Percentiles rank a stretch among this genome's conserved stretches.
phyloP scores from a whole-genome alignment of 441 rosid species.

The Erodium trifolium region DNA sequence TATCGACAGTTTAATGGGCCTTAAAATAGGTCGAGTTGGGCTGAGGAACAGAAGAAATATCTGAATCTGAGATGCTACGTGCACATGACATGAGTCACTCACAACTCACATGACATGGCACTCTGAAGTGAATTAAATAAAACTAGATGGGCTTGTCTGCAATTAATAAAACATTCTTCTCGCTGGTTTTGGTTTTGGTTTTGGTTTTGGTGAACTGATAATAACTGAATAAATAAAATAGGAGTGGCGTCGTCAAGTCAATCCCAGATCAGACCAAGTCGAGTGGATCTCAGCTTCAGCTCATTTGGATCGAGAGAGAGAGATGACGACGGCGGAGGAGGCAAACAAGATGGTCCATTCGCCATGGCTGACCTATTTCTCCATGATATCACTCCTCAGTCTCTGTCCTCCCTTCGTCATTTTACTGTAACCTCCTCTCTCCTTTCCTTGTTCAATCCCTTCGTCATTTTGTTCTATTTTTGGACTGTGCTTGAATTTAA shows the following conservation, averaged over 20 bases:
- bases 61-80: no score
- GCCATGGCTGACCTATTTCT: constrained; percentile 56
- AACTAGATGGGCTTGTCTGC: not conserved
- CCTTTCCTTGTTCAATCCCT: not conserved
- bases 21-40: not conserved
- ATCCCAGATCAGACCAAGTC: not conserved
- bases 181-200: not conserved
- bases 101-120: no score
- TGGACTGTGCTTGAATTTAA: not conserved
- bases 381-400: constrained; percentile 72
- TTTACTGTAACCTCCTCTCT: constrained; percentile 47
- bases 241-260: not conserved
- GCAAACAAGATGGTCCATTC: constrained; percentile 70
- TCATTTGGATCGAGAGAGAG: not conserved
- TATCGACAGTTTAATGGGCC: not conserved
- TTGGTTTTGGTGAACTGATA: not conserved
- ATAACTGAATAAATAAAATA: not conserved
- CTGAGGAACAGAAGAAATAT: not conserved
- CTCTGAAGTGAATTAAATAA: no score
- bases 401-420: constrained; percentile 90
- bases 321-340: constrained; percentile 26
- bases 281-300: not conserved
- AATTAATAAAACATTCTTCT: not conserved
- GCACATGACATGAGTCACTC: no score
- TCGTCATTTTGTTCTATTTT: no score